Base-by-base conservation (phyloP, 108 stramenopile species). In the Cyclotella kingstonii region DNA sequence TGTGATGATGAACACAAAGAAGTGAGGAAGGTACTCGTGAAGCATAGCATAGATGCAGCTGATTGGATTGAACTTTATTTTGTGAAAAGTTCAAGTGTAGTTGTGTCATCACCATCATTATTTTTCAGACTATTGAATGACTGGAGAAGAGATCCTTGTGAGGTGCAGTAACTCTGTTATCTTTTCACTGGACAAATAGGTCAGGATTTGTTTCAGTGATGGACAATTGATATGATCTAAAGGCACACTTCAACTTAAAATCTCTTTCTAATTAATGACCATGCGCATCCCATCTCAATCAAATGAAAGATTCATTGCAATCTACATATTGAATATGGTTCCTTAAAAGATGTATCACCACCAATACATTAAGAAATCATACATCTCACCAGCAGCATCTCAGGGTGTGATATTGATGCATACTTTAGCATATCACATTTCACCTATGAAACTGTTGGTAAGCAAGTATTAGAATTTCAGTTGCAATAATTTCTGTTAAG, bases 51-150 rank as follows among this genome's bases (percentile, higher is more conserved):
- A 11, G 67, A 68, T 46, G 67, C 73, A 29, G 57, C 79, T 21
- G 34, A 51, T 46, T 80, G 79, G 79, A 70, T 80, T 5, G 23
- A 49, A 27, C 15, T 54, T 11, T 80, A 80, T 26, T 61, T 80
- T 14, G 22, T 63, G 17, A 46, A 54, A 31, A 44, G 25, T 34
- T 35, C 59, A 14, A 67, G 27, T 26, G 65, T 73, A 8, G 7
- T 35, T 34, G 36, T 66, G 30, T 22, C 65, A 8, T 59, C 64
- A 5, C 46, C 66, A 18, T 30, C 49, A 9, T 60, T 49, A 1
- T 67, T 73, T 54, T 41, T 19, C 34, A 1, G 19, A 2, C 51
- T 73, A n/a, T 30, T 73, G 46, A 29, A 53, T 53, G 59, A 60
- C 44, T 73, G 72, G 72, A 67, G 31, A 19, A 25, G 19, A 14